phyloP scores from a whole-genome alignment of 106 monocot species.

The Iris macrosiphon region DNA sequence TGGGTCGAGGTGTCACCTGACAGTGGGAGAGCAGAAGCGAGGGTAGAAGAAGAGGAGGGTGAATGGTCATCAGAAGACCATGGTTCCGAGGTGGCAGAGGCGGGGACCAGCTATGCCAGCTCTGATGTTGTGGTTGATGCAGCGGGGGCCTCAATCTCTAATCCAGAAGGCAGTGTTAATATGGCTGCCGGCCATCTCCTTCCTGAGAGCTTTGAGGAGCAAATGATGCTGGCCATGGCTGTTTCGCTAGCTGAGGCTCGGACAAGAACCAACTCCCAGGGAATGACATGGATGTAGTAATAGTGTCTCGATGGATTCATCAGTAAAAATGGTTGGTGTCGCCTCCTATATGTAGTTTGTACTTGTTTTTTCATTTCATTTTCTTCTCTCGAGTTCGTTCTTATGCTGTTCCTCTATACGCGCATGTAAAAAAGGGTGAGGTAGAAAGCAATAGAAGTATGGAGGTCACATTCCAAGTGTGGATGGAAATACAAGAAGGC shows the following conservation, averaged over 20 bases:
- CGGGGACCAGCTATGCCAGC: constrained; percentile 35
- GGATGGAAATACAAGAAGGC: too few species aligned
- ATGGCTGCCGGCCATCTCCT: constrained; percentile 20
- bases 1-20: constrained; percentile 36
- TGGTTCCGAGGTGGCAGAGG: constrained; percentile 39
- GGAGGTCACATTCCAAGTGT: too few species aligned
- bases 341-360: too few species aligned
- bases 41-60: constrained; percentile 12
- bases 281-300: constrained; percentile 30
- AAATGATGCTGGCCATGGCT: constrained; percentile 91
- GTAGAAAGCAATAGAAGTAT: too few species aligned
- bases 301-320: background rate
- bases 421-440: too few species aligned
- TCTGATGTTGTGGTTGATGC: constrained; percentile 20
- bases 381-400: too few species aligned
- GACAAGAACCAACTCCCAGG: constrained; percentile 33
- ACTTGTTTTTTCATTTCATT: too few species aligned
- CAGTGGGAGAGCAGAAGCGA: background rate
- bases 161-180: constrained; percentile 14
- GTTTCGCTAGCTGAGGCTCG: constrained; percentile 71
- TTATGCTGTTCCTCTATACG: too few species aligned
- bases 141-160: background rate
- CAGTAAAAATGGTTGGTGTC: too few species aligned
- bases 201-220: constrained; percentile 84
- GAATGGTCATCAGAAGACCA: constrained; percentile 24